Evolutionary conservation across 352 stramenopile species (phyloP).

Genomic region (Globisporangium nagaii): DNA sequence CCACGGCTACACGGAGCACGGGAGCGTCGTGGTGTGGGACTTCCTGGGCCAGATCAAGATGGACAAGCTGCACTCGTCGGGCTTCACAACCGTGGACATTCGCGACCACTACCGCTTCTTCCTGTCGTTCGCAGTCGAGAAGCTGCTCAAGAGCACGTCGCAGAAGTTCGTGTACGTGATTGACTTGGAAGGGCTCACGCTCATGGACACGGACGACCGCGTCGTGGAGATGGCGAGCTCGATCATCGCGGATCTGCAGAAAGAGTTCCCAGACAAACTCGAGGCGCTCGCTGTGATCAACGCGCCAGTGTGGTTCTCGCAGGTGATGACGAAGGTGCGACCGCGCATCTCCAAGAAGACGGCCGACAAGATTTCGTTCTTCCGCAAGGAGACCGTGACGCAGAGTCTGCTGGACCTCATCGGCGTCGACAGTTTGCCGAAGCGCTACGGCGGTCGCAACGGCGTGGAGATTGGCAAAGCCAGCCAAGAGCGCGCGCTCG

Average conservation of each 20-base stretch:
- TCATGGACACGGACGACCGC: slow-evolving; percentile 60
- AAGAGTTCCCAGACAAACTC: slow-evolving; percentile 59
- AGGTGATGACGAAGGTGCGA: slow-evolving; percentile 61
- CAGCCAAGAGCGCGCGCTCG: slow-evolving; percentile 59
- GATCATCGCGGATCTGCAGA: slow-evolving; percentile 54
- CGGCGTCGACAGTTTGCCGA: slow-evolving; percentile 64
- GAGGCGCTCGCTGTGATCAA: slow-evolving; percentile 61
- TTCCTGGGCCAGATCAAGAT: slow-evolving; percentile 77
- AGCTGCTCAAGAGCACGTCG: slow-evolving; percentile 45
- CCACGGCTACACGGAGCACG: slow-evolving; percentile 64
- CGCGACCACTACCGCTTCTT: slow-evolving; percentile 76
- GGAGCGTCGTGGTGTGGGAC: slow-evolving; percentile 71
- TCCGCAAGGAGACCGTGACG: slow-evolving; percentile 30
- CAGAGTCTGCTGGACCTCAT: slow-evolving; percentile 54
- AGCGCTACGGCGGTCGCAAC: slow-evolving; percentile 67
- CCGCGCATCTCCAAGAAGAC: slow-evolving; percentile 54
- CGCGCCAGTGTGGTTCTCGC: slow-evolving; percentile 73
- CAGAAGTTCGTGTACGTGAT: slow-evolving; percentile 77
- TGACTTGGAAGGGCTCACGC: slow-evolving; percentile 70
- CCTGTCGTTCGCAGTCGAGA: slow-evolving; percentile 65
- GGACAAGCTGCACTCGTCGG: slow-evolving; percentile 54
- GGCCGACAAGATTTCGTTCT: slow-evolving; percentile 62
- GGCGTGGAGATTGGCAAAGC: slow-evolving; percentile 74
- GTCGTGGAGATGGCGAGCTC: slow-evolving; percentile 52
- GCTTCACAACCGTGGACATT: slow-evolving; percentile 70